A percentile compares a stretch with the other conserved stretches of the same genome.
Conservation (phyloP, 2,329 filamentous ascomycete species). For the Fusarium camptoceras region DNA sequence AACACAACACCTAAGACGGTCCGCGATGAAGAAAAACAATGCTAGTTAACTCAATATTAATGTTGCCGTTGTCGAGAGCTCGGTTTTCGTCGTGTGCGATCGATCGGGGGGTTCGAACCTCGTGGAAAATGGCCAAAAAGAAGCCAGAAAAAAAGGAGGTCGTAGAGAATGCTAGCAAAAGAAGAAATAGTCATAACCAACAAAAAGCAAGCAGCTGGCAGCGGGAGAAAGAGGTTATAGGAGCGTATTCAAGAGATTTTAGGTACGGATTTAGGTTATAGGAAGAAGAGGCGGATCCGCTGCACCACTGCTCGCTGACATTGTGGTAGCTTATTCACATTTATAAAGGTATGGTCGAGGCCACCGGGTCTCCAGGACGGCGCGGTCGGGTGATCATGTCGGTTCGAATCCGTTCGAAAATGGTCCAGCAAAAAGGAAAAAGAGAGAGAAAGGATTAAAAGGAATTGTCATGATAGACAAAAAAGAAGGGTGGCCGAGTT, state of each 20-base stretch:
- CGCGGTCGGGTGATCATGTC: no score
- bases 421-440: neutral
- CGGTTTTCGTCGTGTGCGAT: neutral
- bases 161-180: neutral
- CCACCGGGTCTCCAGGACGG: no score
- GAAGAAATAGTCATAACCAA: neutral
- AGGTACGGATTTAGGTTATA: neutral
- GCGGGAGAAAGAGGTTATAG: slow-evolving; percentile 18
- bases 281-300: neutral
- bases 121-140: neutral
- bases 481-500: neutral
- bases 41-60: neutral
- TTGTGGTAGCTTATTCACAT: neutral
- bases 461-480: neutral
- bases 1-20: neutral
- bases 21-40: neutral
- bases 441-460: neutral
- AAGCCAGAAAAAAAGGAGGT: neutral
- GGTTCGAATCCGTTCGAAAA: neutral
- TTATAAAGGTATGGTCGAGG: neutral
- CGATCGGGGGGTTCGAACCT: neutral
- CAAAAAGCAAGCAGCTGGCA: slow-evolving; percentile 6
- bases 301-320: neutral
- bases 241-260: neutral
- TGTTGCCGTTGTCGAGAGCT: neutral